Evolutionary conservation across 179 eudicot genomes (phyloP).

Genomic region (Beta macrorhiza): DNA sequence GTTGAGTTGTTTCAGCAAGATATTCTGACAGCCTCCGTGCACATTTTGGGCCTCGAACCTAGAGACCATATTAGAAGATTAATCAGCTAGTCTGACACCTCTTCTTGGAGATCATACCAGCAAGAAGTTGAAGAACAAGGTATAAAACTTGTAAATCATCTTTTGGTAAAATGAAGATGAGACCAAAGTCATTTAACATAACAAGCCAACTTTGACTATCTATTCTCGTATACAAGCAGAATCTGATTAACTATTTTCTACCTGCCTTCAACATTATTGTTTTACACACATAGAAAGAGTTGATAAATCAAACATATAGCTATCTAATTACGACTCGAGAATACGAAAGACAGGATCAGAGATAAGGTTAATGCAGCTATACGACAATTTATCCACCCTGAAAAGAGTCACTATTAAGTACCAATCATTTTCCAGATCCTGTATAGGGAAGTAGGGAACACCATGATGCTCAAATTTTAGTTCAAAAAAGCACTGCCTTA

Average conservation of each 20-base stretch:
- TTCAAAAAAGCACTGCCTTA: too few relatives aligned
- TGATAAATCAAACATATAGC: neutral
- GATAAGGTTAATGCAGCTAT: neutral
- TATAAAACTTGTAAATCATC: neutral
- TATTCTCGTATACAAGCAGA: neutral
- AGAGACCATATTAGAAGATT: conserved; percentile 10
- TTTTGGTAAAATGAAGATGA: neutral
- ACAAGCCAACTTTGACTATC: neutral
- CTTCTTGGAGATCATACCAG: neutral
- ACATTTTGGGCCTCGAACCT: conserved; percentile 94
- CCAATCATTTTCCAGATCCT: too few relatives aligned
- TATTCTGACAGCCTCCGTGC: conserved; percentile 68
- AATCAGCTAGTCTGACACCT: neutral
- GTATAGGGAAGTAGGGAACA: too few relatives aligned
- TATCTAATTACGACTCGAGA: neutral
- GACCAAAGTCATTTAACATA: neutral
- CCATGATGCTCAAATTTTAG: too few relatives aligned
- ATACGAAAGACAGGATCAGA: neutral
- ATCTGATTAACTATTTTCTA: too few relatives aligned
- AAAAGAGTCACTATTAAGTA: too few relatives aligned
- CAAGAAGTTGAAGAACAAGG: neutral
- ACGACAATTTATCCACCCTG: too few relatives aligned
- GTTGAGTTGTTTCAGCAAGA: conserved; percentile 51
- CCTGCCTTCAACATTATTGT: neutral
- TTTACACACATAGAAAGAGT: neutral